Percentiles rank a stretch among this genome's conserved stretches.
Conservation (phyloP, 495 filamentous ascomycete genomes). For the Pyrenula massariospora region DNA sequence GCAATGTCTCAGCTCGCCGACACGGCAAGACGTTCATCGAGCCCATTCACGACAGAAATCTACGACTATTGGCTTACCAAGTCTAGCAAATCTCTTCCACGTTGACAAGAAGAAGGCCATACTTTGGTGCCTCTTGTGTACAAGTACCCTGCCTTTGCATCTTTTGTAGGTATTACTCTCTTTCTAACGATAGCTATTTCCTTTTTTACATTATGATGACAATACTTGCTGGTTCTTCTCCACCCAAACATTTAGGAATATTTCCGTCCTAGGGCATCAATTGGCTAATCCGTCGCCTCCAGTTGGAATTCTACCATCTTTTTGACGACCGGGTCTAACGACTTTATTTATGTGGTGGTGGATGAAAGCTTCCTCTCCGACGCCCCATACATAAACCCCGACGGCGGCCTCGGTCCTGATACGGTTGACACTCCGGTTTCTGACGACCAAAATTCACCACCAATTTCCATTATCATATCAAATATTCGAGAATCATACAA, state of each 20-base stretch:
- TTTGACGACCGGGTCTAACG: slow-evolving; percentile 20
- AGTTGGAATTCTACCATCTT: slow-evolving; percentile 25
- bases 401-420: too few species aligned
- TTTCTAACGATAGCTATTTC: background rate
- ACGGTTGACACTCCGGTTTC: too few species aligned
- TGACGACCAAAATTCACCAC: too few species aligned
- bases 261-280: background rate
- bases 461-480: background rate
- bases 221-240: background rate
- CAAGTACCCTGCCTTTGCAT: slow-evolving; percentile 11
- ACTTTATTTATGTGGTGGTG: slow-evolving; percentile 21
- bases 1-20: slow-evolving; percentile 22
- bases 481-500: background rate
- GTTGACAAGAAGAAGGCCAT: slow-evolving; percentile 1
- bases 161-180: slow-evolving; percentile 7
- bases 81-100: slow-evolving; percentile 8
- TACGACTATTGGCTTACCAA: slow-evolving; percentile 14
- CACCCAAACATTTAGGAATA: background rate
- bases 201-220: background rate
- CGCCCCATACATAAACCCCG: background rate
- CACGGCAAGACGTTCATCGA: slow-evolving; percentile 12
- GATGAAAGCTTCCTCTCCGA: slow-evolving; percentile 12
- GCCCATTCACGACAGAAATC: slow-evolving; percentile 8
- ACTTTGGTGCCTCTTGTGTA: slow-evolving; percentile 7
- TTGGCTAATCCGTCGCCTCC: background rate